Base-by-base conservation (phyloP, 305 asterid genomes). In the Fraxinus nigra region DNA sequence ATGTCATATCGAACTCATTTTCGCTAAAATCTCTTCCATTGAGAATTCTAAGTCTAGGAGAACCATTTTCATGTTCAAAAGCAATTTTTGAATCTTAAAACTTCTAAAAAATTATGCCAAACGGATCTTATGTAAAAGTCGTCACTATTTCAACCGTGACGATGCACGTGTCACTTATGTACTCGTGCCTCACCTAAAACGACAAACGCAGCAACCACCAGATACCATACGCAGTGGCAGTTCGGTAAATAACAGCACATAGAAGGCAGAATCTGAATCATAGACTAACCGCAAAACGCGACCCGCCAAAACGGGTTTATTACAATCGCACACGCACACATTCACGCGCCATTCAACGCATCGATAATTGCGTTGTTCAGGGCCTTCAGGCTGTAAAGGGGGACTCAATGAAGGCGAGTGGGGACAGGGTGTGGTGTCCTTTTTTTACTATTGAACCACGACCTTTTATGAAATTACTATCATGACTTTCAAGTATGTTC, bases 341-440 rank as follows among this genome's bases (percentile, higher is more conserved):
- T 1, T 0, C 88, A 90, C 94, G 93, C 91, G 86, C 92, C 86
- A 43, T 26, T 22, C 73, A 74, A 78, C 69, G 46, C 85, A 63
- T 87, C 80, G 90, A 85, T 84, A 46, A 81, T 77, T 80, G 85
- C 85, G 87, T 86, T 5, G 76, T 78, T 70, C 73, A 3, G 59
- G 59, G 59, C 59, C 59, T 48, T 48, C 18, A 35, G 79, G 87
- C 87, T 81, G 83, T 85, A 51, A 51, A 51, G 63, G 72, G 82
- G 86, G 78, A 51, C 85, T 81, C 61, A 56, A 74, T 77, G 76
- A 80, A 79, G 72, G 78, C 79, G 82, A 70, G 90, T 89, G 89
- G 92, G 90, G 92, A 76, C 93, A 87, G 90, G 91, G 93, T 91
- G 92, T 90, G 97, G 87, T 82, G 84, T 37, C 80, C 16, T 74